Evolutionary conservation across 805 yeast genomes (phyloP), one percentile per base, ranked within the genome.

Genomic region (Cyberlindnera maritima): DNA sequence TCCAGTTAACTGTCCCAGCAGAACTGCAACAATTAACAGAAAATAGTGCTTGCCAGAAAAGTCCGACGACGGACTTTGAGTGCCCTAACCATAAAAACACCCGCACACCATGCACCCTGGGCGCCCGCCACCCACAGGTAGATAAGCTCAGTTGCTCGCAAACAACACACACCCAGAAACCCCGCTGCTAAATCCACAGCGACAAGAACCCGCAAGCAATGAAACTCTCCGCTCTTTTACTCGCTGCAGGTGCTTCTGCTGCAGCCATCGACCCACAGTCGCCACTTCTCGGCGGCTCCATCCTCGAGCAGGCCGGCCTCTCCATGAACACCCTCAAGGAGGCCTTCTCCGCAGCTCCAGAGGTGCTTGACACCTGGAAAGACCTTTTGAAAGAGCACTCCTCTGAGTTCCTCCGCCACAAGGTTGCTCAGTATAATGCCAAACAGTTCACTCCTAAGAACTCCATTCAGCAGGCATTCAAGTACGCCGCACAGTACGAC

Each of bases 351-450:
- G 41, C 37, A 10, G 47, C 54, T 23, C 46, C 53, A 2, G 57
- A 53, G 18, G 36, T 55, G 13, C 15, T 53, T 11, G 46, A 42
- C 15, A 39, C 54, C 5, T 56, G 59, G 50, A 81, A 75, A 50
- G 55, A 55, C 4, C 39, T 57, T 8, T 15, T 47, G 25, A 33
- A 73, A 67, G 67, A 71, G 71, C 58, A 61, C 39, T 39, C 56
- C 1, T 13, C 41, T 6, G 47, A 44, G 15, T 50, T 47, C 25
- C 32, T 58, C 17, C 47, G 43, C 10, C 36, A 26, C 3, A 35
- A 46, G 44, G 37, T 58, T 19, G 53, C 49, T 14, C 23, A 33
- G 28, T 57, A 36, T 47, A 36, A 46, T 28, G 23, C 37, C 3
- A 44, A 42, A 15, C 52, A 52, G 23, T 46, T 46, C 31, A 46